Base-by-base conservation (phyloP, 768 basidiomycete species). In the Chalciporus piperatus region DNA sequence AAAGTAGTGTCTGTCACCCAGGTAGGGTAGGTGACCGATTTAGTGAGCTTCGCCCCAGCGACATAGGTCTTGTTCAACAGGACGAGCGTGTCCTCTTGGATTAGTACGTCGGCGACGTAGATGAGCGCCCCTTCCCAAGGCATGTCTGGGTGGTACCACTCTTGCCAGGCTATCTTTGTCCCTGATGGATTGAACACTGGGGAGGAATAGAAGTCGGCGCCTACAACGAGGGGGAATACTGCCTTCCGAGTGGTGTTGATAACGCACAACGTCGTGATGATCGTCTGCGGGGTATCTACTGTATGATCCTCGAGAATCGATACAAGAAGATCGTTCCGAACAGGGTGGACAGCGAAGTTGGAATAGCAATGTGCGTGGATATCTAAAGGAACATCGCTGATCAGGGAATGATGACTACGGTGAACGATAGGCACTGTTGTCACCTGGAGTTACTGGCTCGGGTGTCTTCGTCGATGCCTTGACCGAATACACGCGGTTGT, bases 291-390 rank as follows among this genome's bases (percentile, higher is more conserved):
- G 3, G 47, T 13, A 4, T 53, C 55, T 0, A 41, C 56, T 0
- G 82, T 85, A 64, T 89, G 86, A 54, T 89, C 86, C 58, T 92
- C 89, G 9, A 82, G 68, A 17, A 88, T 65, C 1, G 80, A 70
- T 4, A 85, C 75, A 3, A 89, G 58, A 16, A 87, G 62, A 51
- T 80, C 64, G 2, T 75, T 65, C 4, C 76, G 60, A 5, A 61
- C 56, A 0, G 86, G 85, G 50, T 84, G 80, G 0, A 82, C 68
- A 4, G 75, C 71, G 51, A 89, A 78, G 58, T 7, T 23, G 17
- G 67, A 50, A 27, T 52, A 45, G 23, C 38, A 23, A 20, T 16
- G 13, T 17, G 45, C 9, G 3, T 13, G 35, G 16, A n/a, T 37
- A n/a, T 37, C 35, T 37, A 37, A n/a, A 37, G 16, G 6, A 37